A percentile compares a stretch with the other conserved stretches of the same genome.
phyloP scores from a whole-genome alignment of 2,329 filamentous ascomycete genomes.

The Fusarium xylarioides region DNA sequence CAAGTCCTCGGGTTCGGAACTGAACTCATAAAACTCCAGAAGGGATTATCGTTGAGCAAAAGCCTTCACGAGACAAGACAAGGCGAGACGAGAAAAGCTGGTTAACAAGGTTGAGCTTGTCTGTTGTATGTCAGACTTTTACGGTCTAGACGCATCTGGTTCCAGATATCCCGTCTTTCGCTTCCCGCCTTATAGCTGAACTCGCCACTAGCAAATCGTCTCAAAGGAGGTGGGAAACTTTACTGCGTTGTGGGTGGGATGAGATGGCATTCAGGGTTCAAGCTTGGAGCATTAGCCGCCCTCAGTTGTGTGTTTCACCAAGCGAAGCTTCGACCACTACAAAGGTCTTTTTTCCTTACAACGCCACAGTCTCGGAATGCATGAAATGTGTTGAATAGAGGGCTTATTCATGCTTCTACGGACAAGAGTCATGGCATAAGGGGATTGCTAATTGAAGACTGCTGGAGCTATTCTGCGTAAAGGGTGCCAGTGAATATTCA shows the following conservation, averaged over 20 bases:
- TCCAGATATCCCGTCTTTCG: background rate
- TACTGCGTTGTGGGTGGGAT: background rate
- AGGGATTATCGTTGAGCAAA: constrained; percentile 15
- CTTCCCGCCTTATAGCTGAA: constrained; percentile 12
- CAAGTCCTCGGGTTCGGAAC: constrained; percentile 1
- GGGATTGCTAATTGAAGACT: too few relatives aligned
- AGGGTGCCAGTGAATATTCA: too few relatives aligned
- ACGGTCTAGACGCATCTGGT: constrained; percentile 15
- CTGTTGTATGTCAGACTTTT: background rate
- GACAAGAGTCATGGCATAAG: background rate
- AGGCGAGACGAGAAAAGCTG: background rate
- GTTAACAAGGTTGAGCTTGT: constrained; percentile 14
- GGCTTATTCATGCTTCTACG: background rate
- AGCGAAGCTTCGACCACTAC: constrained; percentile 6
- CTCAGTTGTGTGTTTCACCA: constrained; percentile 36
- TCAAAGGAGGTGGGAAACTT: background rate
- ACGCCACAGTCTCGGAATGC: constrained; percentile 23
- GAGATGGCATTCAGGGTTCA: background rate
- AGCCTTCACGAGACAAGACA: background rate
- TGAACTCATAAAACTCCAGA: background rate
- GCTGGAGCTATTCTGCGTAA: background rate
- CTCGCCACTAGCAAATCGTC: constrained; percentile 5
- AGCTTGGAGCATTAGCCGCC: background rate
- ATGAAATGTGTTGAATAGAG: background rate
- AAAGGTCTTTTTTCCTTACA: background rate